A percentile compares a stretch with the other conserved stretches of the same genome.
Evolutionary conservation across 2,329 filamentous ascomycete genomes (phyloP).

Genomic region (Diaporthe citri): DNA sequence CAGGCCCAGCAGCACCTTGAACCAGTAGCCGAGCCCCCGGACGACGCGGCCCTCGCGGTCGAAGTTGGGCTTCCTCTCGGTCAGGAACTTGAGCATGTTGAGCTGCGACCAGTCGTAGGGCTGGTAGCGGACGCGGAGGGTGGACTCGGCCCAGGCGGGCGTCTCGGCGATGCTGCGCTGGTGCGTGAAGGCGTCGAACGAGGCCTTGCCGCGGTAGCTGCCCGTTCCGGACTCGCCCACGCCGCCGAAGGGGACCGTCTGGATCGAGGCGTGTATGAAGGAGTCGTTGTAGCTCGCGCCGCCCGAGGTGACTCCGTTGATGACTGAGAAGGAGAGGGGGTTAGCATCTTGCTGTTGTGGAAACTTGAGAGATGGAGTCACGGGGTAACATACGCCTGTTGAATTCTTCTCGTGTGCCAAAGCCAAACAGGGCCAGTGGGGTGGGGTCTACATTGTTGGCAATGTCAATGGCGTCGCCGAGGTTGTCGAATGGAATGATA

Average conservation of each 20-base stretch:
- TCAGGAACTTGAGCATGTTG: conserved; percentile 57
- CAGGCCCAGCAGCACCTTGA: conserved; percentile 62
- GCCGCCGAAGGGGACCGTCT: conserved; percentile 83
- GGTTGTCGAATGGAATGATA: conserved; percentile 79
- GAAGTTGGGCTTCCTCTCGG: conserved; percentile 67
- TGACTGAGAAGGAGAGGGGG: conserved; percentile 57
- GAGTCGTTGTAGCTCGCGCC: conserved; percentile 74
- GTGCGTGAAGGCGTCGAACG: conserved; percentile 77
- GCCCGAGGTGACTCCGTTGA: conserved; percentile 74
- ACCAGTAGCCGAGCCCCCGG: conserved; percentile 67
- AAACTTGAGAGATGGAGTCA: background rate
- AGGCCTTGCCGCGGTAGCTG: conserved; percentile 81
- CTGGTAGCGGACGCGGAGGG: conserved; percentile 77
- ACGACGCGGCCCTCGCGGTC: conserved; percentile 69
- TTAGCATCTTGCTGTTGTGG: conserved; percentile 29
- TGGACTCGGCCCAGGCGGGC: conserved; percentile 74
- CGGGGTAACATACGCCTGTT: conserved; percentile 69
- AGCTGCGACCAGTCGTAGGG: conserved; percentile 66
- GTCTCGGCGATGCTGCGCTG: conserved; percentile 68
- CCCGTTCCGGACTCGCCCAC: conserved; percentile 84
- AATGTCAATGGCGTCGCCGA: conserved; percentile 88
- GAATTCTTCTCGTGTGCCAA: conserved; percentile 84
- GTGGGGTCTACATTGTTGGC: conserved; percentile 87
- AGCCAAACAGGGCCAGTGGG: conserved; percentile 86
- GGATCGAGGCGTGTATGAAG: conserved; percentile 67